Base-by-base conservation (phyloP, 2,329 filamentous ascomycete genomes). In the Bipolaris sorokiniana region DNA sequence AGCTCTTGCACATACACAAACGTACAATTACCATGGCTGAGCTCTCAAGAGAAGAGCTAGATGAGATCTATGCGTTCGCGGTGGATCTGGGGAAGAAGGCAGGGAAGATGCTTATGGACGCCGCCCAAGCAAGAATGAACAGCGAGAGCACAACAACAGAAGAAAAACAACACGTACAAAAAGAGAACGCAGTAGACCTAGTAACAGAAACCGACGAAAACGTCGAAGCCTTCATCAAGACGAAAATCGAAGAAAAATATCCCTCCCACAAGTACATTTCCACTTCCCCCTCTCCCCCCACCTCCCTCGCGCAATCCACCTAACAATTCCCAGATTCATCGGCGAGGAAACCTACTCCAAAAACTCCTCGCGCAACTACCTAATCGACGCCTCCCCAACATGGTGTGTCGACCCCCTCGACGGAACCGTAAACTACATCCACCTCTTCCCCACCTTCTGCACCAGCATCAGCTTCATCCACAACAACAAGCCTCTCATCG, bases 371-470 rank as follows among this genome's bases (percentile, higher is more conserved):
- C 85, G 87, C 66, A 80, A 86, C 44, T 92, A 92, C 69, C 82
- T 92, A 5, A 86, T 92, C 59, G 79, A 78, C 44, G 72, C 83
- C 40, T 77, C 77, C 0, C 89, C 89, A 41, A 91, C 90, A 31
- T 92, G 90, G 90, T 86, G 88, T 67, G 83, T 92, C 38, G 90
- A 93, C 74, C 90, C 90, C 9, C 82, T 92, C 26, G 90, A 92
- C 69, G 89, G 88, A 79, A 92, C 90, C 3, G 89, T 92, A 58
- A 92, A 92, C 79, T 92, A 90, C 77, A 90, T 89, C 28, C 90
- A 92, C 73, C 82, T 91, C 5, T 91, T 91, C 70, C 89, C 89
- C 56, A 91, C 91, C 87, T 92, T 90, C 77, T 92, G 90, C 74
- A 87, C 92, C 41, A 90, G 88, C 34, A 91, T 92, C 67, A 89